Percentiles rank a stretch among this genome's conserved stretches.
These are phyloP conservation scores for Coemansia aciculifera DNA, from an alignment of 192 early-diverging fungal genomes.

Conservation along the genomic window DNA sequence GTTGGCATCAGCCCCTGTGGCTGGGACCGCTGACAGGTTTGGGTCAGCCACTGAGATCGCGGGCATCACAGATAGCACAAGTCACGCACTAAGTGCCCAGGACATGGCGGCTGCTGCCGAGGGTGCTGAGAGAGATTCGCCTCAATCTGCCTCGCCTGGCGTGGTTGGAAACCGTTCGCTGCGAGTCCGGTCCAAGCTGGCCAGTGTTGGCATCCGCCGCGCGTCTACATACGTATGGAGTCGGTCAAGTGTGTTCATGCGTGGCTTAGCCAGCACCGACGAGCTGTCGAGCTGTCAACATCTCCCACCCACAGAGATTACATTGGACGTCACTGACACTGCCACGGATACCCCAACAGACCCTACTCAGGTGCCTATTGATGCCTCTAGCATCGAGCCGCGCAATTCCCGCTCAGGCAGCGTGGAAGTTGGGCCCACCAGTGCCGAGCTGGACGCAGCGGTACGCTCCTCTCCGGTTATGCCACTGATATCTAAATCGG, in stretches of 20 bases:
- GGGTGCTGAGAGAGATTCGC: background rate
- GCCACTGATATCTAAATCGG: conserved; percentile 9
- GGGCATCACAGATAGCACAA: background rate
- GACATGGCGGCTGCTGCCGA: background rate
- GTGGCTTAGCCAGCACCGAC: conserved; percentile 39
- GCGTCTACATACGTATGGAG: conserved; percentile 53
- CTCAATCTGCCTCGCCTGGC: conserved; percentile 12
- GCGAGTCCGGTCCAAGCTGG: conserved; percentile 40
- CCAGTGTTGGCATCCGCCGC: conserved; percentile 43
- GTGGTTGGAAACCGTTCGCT: conserved; percentile 30
- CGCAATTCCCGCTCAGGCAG: background rate
- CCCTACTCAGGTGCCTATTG: background rate
- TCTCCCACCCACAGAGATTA: background rate
- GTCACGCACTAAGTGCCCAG: background rate
- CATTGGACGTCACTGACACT: background rate
- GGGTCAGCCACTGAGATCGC: background rate
- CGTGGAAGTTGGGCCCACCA: conserved; percentile 23
- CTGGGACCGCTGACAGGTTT: background rate
- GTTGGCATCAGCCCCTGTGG: conserved; percentile 15
- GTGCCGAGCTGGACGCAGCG: conserved; percentile 14
- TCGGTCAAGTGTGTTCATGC: conserved; percentile 51
- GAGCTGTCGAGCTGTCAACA: conserved; percentile 23
- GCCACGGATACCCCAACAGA: background rate
- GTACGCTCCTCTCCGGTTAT: background rate
- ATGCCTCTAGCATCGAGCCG: background rate